Base-by-base conservation (phyloP, 192 early-diverging fungal species). In the Spinellus fusiger region DNA sequence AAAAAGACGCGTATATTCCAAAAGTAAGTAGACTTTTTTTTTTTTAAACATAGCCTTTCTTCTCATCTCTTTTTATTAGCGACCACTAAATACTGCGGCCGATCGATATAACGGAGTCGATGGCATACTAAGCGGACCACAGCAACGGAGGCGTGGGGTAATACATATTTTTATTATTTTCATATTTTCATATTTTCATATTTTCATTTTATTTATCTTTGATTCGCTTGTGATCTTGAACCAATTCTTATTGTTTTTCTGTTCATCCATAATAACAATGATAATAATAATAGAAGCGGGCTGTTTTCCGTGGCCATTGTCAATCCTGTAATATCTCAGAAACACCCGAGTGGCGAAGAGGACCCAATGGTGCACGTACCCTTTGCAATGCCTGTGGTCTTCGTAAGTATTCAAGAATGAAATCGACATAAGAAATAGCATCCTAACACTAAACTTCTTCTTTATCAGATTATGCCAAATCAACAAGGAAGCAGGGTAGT, bases 301-400 rank as follows among this genome's bases (percentile, higher is more conserved):
- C 59, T 3, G 49, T 50, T 25, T 61, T 61, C 23, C 47, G 49
- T 35, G 48, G 48, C 20, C 33, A 34, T 9, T 56, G 54, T 23
- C 54, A 56, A 35, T 85, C 85, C 6, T 96, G 94, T 62, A 81
- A 88, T 57, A 87, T 86, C 48, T 89, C 85, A 2, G 90, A 91
- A 59, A 95, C 93, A 1, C 93, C 93, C 31, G 92, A 95, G 66
- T 97, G 94, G 94, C 78, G 94, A 16, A 86, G 94, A 20, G 93
- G 94, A 1, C 93, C 93, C 16, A 87, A 89, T 40, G 93, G 93
- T 20, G 86, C 89, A 7, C 77, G 94, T 29, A 95, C 93, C 7
- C 81, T 97, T 20, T 97, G 94, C 75, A 97, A 97, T 75, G 94
- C 93, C 0, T 94, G 94, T 71, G 94, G 94, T 15, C 80, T 90